Base-by-base conservation (phyloP, 305 asterid genomes). In the Fraxinus floribunda region DNA sequence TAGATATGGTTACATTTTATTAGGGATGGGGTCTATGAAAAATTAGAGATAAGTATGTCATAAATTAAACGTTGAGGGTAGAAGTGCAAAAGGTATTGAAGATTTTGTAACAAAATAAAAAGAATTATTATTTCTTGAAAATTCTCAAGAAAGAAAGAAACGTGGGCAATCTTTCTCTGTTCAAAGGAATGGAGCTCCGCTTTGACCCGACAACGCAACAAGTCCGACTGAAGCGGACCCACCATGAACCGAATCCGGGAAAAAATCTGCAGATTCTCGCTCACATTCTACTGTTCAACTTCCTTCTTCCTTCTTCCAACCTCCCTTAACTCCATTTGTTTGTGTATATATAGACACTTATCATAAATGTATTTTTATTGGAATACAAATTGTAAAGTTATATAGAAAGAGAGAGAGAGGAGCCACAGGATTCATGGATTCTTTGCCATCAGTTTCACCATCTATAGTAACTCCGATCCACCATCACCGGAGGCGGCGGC, bases 361-460 rank as follows among this genome's bases (percentile, higher is more conserved):
- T 81, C 16, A 15, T 41, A 16, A 4, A 10, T 22, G 6, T 20
- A 32, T n/a, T 8, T 22, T 62, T 15, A 26, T 20, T 24, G 10
- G n/a, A 7, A 26, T 66, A 66, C 2, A 26, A 66, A 66, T 66
- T 11, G 74, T 26, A 3, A 24, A 10, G 74, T 66, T 66, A 66
- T 26, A 66, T 10, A 11, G 74, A 24, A 24, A 39, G 29, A 75
- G 20, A 41, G 81, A 18, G 84, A 38, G 8, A 41, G 70, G 34
- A 26, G 38, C 16, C 41, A 8, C 64, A 81, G 57, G 5, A 20
- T 15, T 16, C 11, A 92, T 92, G 97, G 94, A 91, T 89, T 89
- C 93, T 20, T 83, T 92, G 55, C 72, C 94, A 74, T 85, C 94
- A n/a, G 93, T 92, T 20, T 85, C 94, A 4, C 91, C 92, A 15